Conservation (phyloP, 768 basidiomycete genomes). For the Suillus luteus region DNA sequence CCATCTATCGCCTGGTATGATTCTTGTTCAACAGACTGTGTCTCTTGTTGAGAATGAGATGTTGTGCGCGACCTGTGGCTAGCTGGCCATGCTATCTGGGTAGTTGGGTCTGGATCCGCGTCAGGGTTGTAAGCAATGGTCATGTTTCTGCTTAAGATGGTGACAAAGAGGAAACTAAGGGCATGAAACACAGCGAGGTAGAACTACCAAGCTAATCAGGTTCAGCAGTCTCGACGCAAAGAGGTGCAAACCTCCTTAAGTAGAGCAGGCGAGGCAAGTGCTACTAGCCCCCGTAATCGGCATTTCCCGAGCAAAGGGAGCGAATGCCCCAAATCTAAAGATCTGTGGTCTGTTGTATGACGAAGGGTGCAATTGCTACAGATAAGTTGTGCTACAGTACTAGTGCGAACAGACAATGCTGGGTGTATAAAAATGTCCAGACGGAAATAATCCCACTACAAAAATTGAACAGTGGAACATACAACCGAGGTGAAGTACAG, state of each 20-base stretch:
- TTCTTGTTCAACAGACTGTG: conserved; percentile 23
- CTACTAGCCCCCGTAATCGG: conserved; percentile 19
- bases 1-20: conserved; percentile 38
- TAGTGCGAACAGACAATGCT: conserved; percentile 17
- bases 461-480: conserved; percentile 10
- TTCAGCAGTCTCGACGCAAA: neutral
- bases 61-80: conserved; percentile 35
- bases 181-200: conserved; percentile 11
- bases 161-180: conserved; percentile 7
- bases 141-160: conserved; percentile 42
- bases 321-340: neutral
- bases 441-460: conserved; percentile 29
- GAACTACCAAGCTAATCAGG: neutral
- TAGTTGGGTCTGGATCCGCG: conserved; percentile 75
- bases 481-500: conserved; percentile 16
- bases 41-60: conserved; percentile 27
- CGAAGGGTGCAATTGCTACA: neutral
- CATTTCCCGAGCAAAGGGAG: conserved; percentile 23
- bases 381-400: conserved; percentile 20
- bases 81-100: conserved; percentile 76
- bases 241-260: conserved; percentile 16
- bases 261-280: conserved; percentile 11
- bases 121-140: conserved; percentile 53
- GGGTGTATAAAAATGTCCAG: conserved; percentile 22
- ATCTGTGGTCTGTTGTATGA: neutral